These are phyloP conservation scores for Pyracantha coccinea DNA, from an alignment of 331 rosid species.

Conservation along the genomic window DNA sequence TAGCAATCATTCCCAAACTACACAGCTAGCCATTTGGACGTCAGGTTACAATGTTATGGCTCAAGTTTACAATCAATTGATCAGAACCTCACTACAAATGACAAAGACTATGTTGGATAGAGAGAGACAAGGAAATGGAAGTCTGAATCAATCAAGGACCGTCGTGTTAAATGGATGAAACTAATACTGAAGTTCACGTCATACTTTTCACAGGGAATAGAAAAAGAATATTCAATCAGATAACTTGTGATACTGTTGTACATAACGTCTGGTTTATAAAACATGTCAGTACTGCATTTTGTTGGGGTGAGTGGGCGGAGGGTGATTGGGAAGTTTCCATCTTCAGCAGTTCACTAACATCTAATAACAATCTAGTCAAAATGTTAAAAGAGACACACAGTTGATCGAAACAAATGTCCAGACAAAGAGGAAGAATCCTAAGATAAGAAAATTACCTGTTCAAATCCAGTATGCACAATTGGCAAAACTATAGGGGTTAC, in stretches of 20 bases:
- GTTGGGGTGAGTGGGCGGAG: background rate
- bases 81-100: background rate
- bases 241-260: background rate
- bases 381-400: background rate
- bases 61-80: background rate
- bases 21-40: background rate
- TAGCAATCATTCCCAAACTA: background rate
- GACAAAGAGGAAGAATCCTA: background rate
- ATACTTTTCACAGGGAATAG: background rate
- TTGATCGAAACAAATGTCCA: background rate
- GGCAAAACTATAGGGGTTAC: slow-evolving; percentile 80
- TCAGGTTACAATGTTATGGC: background rate
- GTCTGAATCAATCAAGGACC: background rate
- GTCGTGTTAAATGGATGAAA: background rate
- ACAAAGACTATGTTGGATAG: background rate
- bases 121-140: background rate
- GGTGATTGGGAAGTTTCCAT: background rate
- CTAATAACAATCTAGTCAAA: background rate
- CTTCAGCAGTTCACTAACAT: background rate
- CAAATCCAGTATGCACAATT: slow-evolving; percentile 72
- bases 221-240: background rate
- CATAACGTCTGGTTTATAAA: background rate
- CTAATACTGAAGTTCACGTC: background rate
- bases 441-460: slow-evolving; percentile 39
- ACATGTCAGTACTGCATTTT: background rate